phyloP scores from a whole-genome alignment of 2,329 filamentous ascomycete species.

The Chaetothyriales sp. region DNA sequence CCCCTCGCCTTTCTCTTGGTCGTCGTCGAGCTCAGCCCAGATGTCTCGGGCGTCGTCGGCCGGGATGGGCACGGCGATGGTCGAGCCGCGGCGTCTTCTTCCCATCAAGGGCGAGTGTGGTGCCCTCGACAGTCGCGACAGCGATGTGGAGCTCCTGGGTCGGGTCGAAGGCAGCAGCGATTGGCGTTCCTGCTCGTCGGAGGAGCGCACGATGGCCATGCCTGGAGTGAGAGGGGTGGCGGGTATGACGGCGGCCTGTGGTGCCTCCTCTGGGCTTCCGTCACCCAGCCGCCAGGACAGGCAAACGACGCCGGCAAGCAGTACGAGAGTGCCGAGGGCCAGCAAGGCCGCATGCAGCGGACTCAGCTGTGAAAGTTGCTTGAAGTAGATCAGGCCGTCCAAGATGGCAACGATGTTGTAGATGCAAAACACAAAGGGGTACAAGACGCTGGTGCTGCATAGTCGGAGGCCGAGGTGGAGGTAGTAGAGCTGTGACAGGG shows the following conservation, averaged over 20 bases:
- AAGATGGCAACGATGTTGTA: constrained; percentile 99
- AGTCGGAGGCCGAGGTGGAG: constrained; percentile 87
- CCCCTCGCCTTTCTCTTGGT: constrained; percentile 35
- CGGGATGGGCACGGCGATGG: constrained; percentile 24
- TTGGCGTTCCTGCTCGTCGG: constrained; percentile 30
- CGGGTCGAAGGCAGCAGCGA: constrained; percentile 24
- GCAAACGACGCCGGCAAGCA: constrained; percentile 77
- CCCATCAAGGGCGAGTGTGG: constrained; percentile 21
- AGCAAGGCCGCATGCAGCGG: constrained; percentile 59
- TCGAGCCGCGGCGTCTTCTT: constrained; percentile 13
- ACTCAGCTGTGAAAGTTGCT: constrained; percentile 68
- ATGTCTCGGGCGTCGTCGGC: constrained; percentile 53
- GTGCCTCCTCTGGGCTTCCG: constrained; percentile 24
- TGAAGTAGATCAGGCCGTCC: constrained; percentile 93
- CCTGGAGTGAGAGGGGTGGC: constrained; percentile 63
- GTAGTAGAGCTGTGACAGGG: constrained; percentile 86
- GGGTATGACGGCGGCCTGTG: constrained; percentile 37
- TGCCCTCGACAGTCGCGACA: constrained; percentile 2
- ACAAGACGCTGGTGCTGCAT: constrained; percentile 87
- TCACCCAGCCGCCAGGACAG: constrained; percentile 88
- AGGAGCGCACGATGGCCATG: constrained; percentile 51
- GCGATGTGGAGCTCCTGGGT: constrained; percentile 17
- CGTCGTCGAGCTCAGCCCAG: constrained; percentile 77
- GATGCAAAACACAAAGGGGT: constrained; percentile 93
- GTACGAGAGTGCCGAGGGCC: constrained; percentile 68